A percentile compares a stretch with the other conserved stretches of the same genome.
phyloP scores from a whole-genome alignment of 495 filamentous ascomycete genomes.

The Parmelia sp. region DNA sequence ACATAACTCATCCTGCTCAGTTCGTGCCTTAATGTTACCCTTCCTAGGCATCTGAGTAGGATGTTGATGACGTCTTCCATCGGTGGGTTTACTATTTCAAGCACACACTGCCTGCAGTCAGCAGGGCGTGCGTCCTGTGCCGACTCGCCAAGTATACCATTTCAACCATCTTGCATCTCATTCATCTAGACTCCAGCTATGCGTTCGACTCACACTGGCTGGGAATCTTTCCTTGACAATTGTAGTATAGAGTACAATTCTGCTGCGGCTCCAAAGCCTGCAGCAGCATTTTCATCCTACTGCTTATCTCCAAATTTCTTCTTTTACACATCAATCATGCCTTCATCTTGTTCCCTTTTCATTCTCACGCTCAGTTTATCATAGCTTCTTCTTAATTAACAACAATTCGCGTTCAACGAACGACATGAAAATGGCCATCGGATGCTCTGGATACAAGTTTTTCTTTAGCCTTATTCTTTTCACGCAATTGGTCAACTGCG shows the following conservation, averaged over 20 bases:
- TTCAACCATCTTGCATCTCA: background rate
- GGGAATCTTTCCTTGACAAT: background rate
- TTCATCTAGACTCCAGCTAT: background rate
- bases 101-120: background rate
- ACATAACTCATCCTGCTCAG: background rate
- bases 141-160: background rate
- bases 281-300: background rate
- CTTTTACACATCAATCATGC: background rate
- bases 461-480: background rate
- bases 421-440: background rate
- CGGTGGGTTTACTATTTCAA: background rate
- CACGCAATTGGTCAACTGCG: background rate
- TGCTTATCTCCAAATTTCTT: background rate
- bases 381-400: background rate
- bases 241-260: background rate
- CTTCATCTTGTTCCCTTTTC: background rate
- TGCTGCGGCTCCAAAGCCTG: background rate
- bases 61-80: background rate
- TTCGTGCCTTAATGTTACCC: background rate
- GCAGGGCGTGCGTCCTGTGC: background rate
- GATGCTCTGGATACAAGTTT: background rate
- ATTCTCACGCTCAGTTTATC: background rate
- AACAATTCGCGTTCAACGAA: background rate
- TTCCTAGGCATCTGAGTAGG: background rate
- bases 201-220: background rate